Conservation (phyloP, 129 eudicot species). For the Lactuca saligna region DNA sequence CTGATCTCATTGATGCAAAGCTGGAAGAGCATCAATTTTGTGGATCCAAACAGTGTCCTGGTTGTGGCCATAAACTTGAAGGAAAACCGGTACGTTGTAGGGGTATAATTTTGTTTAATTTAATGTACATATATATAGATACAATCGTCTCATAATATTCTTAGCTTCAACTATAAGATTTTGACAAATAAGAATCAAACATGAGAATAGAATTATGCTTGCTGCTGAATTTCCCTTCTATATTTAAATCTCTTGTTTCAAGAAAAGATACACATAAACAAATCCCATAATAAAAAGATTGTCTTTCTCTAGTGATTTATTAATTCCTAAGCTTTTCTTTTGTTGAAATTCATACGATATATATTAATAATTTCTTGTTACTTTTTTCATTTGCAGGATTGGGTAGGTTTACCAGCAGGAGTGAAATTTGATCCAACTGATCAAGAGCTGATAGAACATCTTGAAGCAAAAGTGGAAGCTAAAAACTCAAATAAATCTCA, state of each 20-base stretch:
- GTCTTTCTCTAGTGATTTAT: slow-evolving; percentile 25
- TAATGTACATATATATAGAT: slow-evolving; percentile 19
- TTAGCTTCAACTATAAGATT: slow-evolving; percentile 57
- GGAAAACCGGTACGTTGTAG: slow-evolving; percentile 77
- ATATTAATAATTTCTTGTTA: not conserved
- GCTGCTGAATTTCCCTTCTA: slow-evolving; percentile 20
- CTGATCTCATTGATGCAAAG: slow-evolving; percentile 95
- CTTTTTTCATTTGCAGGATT: slow-evolving; percentile 55
- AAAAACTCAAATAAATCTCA: slow-evolving; percentile 66
- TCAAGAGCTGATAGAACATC: slow-evolving; percentile 93
- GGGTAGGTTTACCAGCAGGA: slow-evolving; percentile 99
- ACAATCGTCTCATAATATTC: slow-evolving; percentile 45
- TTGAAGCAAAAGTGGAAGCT: slow-evolving; percentile 87
- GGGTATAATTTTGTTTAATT: slow-evolving; percentile 14
- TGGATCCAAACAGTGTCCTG: slow-evolving; percentile 97
- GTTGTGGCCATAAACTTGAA: slow-evolving; percentile 96
- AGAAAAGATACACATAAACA: slow-evolving; percentile 14
- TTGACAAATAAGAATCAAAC: slow-evolving; percentile 50
- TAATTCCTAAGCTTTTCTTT: slow-evolving; percentile 1
- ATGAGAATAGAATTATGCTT: slow-evolving; percentile 44
- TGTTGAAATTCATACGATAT: slow-evolving; percentile 2
- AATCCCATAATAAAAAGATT: slow-evolving; percentile 18
- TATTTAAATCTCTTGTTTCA: slow-evolving; percentile 14
- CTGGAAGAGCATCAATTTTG: slow-evolving; percentile 93
- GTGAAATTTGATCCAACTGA: slow-evolving; percentile 98